phyloP scores from a whole-genome alignment of 345 rosid genomes.

The Salix suchowensis region DNA sequence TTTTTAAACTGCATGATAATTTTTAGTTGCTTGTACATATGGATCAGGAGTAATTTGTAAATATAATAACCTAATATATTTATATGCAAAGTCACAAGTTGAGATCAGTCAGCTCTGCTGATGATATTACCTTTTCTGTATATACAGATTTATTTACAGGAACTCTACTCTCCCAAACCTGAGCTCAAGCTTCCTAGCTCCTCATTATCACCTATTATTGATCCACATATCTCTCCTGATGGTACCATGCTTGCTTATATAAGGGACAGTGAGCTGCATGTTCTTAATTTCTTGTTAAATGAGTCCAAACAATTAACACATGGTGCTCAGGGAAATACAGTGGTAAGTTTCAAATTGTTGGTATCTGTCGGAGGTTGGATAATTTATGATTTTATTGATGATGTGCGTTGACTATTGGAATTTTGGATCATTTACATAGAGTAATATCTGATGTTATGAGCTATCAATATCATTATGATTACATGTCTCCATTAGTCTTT shows the following conservation, averaged over 20 bases:
- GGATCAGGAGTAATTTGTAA: neutral
- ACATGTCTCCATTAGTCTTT: neutral
- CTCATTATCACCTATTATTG: conserved; percentile 59
- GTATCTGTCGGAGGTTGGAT: neutral
- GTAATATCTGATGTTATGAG: neutral
- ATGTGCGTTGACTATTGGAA: neutral
- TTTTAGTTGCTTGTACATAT: neutral
- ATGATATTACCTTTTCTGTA: conserved; percentile 3
- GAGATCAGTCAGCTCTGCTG: neutral
- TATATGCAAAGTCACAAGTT: neutral
- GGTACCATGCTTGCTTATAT: conserved; percentile 74
- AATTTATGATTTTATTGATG: neutral
- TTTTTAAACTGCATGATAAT: neutral
- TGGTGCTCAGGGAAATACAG: conserved; percentile 52
- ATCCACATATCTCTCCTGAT: conserved; percentile 86
- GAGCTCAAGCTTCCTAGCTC: conserved; percentile 69
- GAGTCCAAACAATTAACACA: conserved; percentile 59
- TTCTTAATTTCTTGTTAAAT: conserved; percentile 48
- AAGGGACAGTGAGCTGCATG: conserved; percentile 68
- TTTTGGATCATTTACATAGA: neutral
- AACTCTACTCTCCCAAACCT: conserved; percentile 56
- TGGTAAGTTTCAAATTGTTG: conserved; percentile 46
- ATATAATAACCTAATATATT: neutral
- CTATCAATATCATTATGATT: neutral
- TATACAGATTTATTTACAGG: conserved; percentile 76